phyloP scores from a whole-genome alignment of 805 yeast species.

The Zygotorulaspora florentina region DNA sequence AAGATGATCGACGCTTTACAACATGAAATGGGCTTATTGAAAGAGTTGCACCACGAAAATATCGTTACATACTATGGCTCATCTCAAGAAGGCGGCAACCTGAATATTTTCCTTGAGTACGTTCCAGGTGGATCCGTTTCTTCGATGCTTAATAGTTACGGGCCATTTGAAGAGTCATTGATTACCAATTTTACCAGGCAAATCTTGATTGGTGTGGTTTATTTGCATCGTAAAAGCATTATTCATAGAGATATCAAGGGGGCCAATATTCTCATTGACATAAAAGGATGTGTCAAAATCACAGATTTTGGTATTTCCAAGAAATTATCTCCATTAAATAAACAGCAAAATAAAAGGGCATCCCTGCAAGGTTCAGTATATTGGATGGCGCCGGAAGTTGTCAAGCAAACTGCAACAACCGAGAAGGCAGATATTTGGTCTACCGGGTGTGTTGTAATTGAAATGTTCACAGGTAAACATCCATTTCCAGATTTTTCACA shows the following conservation, averaged over 20 bases:
- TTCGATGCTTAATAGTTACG: slow-evolving; percentile 64
- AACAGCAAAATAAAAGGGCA: slow-evolving; percentile 51
- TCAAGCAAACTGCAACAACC: slow-evolving; percentile 86
- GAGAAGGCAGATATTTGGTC: slow-evolving; percentile 97
- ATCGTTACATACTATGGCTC: slow-evolving; percentile 92
- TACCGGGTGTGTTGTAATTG: slow-evolving; percentile 88
- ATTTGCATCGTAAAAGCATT: slow-evolving; percentile 69
- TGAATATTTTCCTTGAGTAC: slow-evolving; percentile 78
- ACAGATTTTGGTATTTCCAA: slow-evolving; percentile 84
- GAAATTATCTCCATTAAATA: slow-evolving; percentile 54
- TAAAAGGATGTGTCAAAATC: slow-evolving; percentile 75
- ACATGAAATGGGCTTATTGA: slow-evolving; percentile 72
- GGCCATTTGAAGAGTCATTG: slow-evolving; percentile 75
- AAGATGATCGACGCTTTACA: slow-evolving; percentile 76
- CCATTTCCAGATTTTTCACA: slow-evolving; percentile 94
- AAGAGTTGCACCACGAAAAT: slow-evolving; percentile 82
- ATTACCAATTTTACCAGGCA: slow-evolving; percentile 70
- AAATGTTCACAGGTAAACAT: slow-evolving; percentile 93
- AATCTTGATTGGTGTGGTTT: slow-evolving; percentile 67
- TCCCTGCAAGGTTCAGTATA: slow-evolving; percentile 92
- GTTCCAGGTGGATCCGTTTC: slow-evolving; percentile 74
- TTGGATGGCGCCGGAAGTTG: slow-evolving; percentile 99
- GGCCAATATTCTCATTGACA: slow-evolving; percentile 78
- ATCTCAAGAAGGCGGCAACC: slow-evolving; percentile 59
- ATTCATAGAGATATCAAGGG: slow-evolving; percentile 88